Evolutionary conservation across 2,329 filamentous ascomycete species (phyloP).

Genomic region (Fusarium virguliforme): DNA sequence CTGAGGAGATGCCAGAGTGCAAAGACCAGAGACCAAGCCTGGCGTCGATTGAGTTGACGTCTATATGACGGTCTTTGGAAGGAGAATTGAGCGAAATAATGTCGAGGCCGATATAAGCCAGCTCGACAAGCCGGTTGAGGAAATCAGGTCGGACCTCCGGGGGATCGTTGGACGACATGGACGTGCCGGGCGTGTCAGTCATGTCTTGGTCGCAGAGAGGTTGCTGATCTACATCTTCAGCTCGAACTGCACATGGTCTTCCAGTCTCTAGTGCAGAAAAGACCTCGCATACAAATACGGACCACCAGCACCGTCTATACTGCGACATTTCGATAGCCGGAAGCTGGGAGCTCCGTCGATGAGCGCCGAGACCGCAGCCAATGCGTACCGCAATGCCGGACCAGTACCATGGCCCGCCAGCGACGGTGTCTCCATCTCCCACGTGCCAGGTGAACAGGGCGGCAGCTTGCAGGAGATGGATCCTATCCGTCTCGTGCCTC

Average conservation of each 20-base stretch:
- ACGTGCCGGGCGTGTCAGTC: constrained; percentile 29
- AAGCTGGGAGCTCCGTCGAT: constrained; percentile 43
- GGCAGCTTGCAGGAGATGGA: constrained; percentile 48
- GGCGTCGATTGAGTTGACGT: constrained; percentile 44
- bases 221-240: constrained; percentile 47
- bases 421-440: constrained; percentile 45
- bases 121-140: constrained; percentile 45
- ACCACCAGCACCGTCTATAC: constrained; percentile 50
- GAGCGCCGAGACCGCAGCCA: constrained; percentile 41
- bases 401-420: constrained; percentile 50
- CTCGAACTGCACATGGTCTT: constrained; percentile 44
- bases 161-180: neutral
- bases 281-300: constrained; percentile 46
- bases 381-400: constrained; percentile 47
- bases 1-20: constrained; percentile 46
- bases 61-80: constrained; percentile 35
- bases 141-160: constrained; percentile 38
- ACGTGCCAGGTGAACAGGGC: constrained; percentile 49
- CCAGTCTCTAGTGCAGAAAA: constrained; percentile 46
- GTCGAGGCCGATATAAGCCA: constrained; percentile 47
- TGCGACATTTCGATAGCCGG: constrained; percentile 45
- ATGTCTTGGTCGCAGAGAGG: constrained; percentile 45
- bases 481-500: constrained; percentile 47
- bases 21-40: constrained; percentile 48
- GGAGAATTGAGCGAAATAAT: constrained; percentile 45